Evolutionary conservation across 148 eudicot genomes (phyloP).

Genomic region (Chenopodium album): DNA sequence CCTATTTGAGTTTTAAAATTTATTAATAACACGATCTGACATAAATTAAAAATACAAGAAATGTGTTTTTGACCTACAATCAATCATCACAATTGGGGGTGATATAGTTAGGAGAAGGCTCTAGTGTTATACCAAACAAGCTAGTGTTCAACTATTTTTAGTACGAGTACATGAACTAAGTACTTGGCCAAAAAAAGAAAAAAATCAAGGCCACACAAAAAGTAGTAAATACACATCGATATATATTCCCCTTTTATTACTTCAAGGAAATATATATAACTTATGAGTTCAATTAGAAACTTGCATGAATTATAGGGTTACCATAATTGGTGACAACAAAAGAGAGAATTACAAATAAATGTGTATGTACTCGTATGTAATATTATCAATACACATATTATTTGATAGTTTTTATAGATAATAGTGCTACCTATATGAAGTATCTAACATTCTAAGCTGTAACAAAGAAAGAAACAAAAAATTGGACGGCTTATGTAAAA

Average conservation of each 20-base stretch:
- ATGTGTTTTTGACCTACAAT: too few species aligned
- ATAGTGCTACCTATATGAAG: neutral
- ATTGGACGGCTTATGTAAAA: neutral
- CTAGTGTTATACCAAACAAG: too few species aligned
- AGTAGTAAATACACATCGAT: neutral
- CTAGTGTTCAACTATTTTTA: too few species aligned
- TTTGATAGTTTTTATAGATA: neutral
- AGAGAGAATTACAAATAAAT: neutral
- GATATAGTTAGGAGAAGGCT: too few species aligned
- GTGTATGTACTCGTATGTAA: too few species aligned
- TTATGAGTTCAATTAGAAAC: neutral
- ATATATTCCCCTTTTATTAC: neutral
- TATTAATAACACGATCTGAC: too few species aligned
- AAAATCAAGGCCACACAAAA: too few species aligned
- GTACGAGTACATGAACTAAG: too few species aligned
- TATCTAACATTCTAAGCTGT: neutral
- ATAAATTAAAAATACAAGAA: too few species aligned
- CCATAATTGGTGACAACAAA: constrained; percentile 1
- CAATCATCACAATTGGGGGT: too few species aligned
- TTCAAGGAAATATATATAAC: neutral
- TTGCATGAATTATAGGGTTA: neutral
- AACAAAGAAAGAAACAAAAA: neutral
- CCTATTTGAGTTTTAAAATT: too few species aligned
- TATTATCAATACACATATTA: neutral
- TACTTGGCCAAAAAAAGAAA: too few species aligned